Evolutionary conservation across 2,329 filamentous ascomycete genomes (phyloP).

Genomic region (Myriangium duriaei): DNA sequence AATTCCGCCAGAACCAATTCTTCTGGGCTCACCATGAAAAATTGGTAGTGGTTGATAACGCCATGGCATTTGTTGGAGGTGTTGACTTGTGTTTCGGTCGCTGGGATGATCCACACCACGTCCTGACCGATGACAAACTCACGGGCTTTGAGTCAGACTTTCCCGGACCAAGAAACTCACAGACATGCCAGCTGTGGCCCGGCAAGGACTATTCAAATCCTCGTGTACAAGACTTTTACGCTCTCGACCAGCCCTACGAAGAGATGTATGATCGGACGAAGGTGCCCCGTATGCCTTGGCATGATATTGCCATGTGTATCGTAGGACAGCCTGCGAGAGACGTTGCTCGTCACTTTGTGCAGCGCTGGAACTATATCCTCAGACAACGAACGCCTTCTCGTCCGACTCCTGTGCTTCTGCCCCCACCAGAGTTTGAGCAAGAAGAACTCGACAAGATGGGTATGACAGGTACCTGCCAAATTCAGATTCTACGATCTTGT

Average conservation of each 20-base stretch:
- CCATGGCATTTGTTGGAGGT: slow-evolving; percentile 86
- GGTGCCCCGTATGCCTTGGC: slow-evolving; percentile 93
- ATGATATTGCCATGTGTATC: slow-evolving; percentile 95
- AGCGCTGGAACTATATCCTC: slow-evolving; percentile 94
- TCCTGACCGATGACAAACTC: slow-evolving; percentile 80
- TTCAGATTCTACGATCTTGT: slow-evolving; percentile 87
- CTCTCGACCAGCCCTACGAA: slow-evolving; percentile 85
- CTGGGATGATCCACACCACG: slow-evolving; percentile 93
- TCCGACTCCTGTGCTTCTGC: slow-evolving; percentile 83
- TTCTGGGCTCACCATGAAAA: slow-evolving; percentile 99
- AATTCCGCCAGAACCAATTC: slow-evolving; percentile 97
- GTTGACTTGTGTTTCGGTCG: slow-evolving; percentile 94
- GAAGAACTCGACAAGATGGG: slow-evolving; percentile 80
- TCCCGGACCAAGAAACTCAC: slow-evolving; percentile 69
- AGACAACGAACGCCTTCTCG: slow-evolving; percentile 86
- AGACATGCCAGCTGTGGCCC: slow-evolving; percentile 91
- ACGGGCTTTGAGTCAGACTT: slow-evolving; percentile 76
- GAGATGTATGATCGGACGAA: slow-evolving; percentile 95
- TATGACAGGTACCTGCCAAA: slow-evolving; percentile 85
- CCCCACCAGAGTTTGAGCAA: slow-evolving; percentile 79
- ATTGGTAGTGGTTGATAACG: slow-evolving; percentile 91
- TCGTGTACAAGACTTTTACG: slow-evolving; percentile 87
- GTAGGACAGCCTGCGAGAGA: slow-evolving; percentile 92
- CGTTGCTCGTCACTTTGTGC: slow-evolving; percentile 88
- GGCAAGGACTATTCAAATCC: slow-evolving; percentile 98